Base-by-base conservation (phyloP, 352 stramenopile genomes). In the Thraustotheca clavata region DNA sequence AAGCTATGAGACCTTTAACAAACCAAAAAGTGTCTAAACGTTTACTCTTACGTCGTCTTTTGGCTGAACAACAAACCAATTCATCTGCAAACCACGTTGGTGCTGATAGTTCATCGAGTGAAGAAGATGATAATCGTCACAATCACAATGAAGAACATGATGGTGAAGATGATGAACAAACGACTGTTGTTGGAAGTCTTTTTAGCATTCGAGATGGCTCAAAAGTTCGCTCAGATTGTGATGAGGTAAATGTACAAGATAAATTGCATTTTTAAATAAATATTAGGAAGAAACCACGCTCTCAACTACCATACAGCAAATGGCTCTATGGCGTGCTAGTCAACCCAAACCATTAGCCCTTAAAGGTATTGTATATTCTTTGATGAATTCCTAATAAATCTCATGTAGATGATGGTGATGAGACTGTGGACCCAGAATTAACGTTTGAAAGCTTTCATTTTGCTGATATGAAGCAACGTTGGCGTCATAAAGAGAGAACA, bases 11-110 rank as follows among this genome's bases (percentile, higher is more conserved):
- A 12, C 83, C 85, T 31, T 70, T 94, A 29, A 72, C 91, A 49
- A 92, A 94, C 62, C 85, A 94, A 62, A 91, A 91, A 35, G 83
- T 94, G 0, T 86, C 81, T 4, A 92, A 94, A 62, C 77, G 83
- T 0, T 38, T 94, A 41, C 69, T 94, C 11, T 57, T 94, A 16
- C 76, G 82, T 62, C 80, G 83, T 16, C 70, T 94, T 8, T 66
- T 94, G 59, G 80, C 83, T 0, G 83, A 94, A 52, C 81, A 92
- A 50, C 46, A 9, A 63, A 71, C 47, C 69, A 76, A 47, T 73
- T n/a, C n/a, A n/a, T n/a, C n/a, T n/a, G n/a, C n/a, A n/a, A 73
- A 75, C 5, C 71, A 77, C 3, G 69, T 79, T 62, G 72, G 72
- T 34, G 9, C 43, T 29, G 43, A 33, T 34, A 61, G 46, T 41